A percentile compares a stretch with the other conserved stretches of the same genome.
Conservation (phyloP, 441 rosid species). For the Gossypium lobatum region DNA sequence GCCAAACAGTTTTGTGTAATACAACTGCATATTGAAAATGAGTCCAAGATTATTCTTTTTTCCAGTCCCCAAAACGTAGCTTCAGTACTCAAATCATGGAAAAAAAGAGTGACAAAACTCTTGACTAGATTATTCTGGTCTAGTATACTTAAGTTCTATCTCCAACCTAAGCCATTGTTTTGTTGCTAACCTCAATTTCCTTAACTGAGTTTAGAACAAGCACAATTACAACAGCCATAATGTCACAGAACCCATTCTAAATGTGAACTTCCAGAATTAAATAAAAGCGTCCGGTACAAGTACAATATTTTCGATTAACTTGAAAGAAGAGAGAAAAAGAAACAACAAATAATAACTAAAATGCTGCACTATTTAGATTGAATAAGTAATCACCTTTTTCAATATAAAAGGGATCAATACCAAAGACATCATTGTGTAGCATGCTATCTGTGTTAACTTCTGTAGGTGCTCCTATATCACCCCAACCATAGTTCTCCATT, state of each 20-base stretch:
- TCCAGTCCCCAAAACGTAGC: background rate
- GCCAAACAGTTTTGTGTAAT: background rate
- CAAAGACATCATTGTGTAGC: slow-evolving; percentile 50
- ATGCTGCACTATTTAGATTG: background rate
- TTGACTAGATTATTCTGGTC: slow-evolving; percentile 4
- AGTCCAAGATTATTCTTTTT: background rate
- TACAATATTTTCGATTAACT: background rate
- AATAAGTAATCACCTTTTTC: slow-evolving; percentile 49
- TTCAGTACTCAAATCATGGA: background rate
- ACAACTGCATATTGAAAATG: background rate
- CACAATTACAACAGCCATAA: background rate
- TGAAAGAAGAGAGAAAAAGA: background rate
- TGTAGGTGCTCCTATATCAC: slow-evolving; percentile 36
- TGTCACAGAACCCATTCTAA: background rate
- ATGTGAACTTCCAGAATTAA: background rate
- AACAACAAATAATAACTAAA: background rate
- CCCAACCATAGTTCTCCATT: slow-evolving; percentile 85
- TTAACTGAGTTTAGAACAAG: background rate
- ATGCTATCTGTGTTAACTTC: slow-evolving; percentile 37
- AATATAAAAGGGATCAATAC: slow-evolving; percentile 79
- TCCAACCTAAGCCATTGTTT: background rate
- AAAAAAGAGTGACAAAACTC: background rate
- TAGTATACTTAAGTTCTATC: background rate
- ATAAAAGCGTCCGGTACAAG: background rate
- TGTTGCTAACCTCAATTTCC: background rate